phyloP scores from a whole-genome alignment of 1,139 yeast species.

The Tardiomyces depauwii region DNA sequence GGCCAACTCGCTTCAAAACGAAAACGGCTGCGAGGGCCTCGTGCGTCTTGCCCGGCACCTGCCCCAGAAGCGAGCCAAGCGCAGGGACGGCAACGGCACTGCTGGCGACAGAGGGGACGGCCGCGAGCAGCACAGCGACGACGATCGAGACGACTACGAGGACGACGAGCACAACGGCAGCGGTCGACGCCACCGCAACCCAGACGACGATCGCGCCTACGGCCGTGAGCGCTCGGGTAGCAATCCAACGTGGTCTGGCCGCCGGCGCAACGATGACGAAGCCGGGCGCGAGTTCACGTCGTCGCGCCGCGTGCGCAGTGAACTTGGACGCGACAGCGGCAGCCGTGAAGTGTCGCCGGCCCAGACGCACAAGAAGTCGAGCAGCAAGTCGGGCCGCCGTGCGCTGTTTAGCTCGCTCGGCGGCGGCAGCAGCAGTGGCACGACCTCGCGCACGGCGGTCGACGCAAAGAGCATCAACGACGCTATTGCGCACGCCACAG shows the following conservation, averaged over 20 bases:
- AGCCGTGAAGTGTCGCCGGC: background rate
- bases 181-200: background rate
- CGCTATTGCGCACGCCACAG: slow-evolving; percentile 52
- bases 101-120: too few relatives aligned
- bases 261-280: too few relatives aligned
- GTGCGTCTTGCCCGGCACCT: slow-evolving; percentile 36
- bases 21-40: slow-evolving; percentile 41
- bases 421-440: slow-evolving; percentile 1
- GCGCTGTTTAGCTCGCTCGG: slow-evolving; percentile 1
- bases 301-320: background rate
- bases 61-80: slow-evolving; percentile 20
- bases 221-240: background rate
- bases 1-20: slow-evolving; percentile 44
- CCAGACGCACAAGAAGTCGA: background rate
- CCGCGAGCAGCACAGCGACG: slow-evolving; percentile 8
- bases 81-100: slow-evolving; percentile 30
- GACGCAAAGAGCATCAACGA: background rate
- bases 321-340: background rate
- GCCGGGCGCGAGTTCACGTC: background rate
- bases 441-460: background rate
- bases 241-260: too few relatives aligned
- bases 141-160: background rate
- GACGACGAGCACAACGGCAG: background rate
- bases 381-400: slow-evolving; percentile 8
- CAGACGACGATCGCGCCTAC: background rate